Evolutionary conservation across 2,329 filamentous ascomycete genomes (phyloP), one percentile per base, ranked within the genome.

Genomic region (Tolypocladium album): DNA sequence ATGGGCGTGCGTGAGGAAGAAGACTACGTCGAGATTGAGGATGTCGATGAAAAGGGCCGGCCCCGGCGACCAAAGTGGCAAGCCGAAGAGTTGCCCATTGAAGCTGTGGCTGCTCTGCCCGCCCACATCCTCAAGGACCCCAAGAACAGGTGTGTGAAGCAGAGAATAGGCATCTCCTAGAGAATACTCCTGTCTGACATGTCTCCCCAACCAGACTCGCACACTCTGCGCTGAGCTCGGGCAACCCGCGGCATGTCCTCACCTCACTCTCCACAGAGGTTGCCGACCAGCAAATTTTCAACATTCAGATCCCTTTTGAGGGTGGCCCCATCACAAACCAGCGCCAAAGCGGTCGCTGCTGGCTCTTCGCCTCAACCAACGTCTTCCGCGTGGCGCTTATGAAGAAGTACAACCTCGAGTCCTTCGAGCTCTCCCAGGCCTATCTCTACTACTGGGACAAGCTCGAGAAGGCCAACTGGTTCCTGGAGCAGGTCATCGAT

Each of bases 391-490:
- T 96, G n/a, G 88, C 90, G 1, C 79, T 96, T 55, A 93, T 94
- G 88, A 88, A 89, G 74, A 87, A 87, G 67, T 89, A 95, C 73
- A 84, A 86, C 64, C 82, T 96, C 24, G 82, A 86, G 55, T 79
- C 82, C 58, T 95, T 96, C 68, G 89, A 96, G 78, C 79, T 96
- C n/a, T 92, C 88, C 38, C 92, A 96, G 74, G 81, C 87, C 1
- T 95, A 95, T 68, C 81, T 96, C 4, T 96, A 93, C 76, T 96
- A 91, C 80, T 95, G 89, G 88, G 92, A 96, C 73, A 96, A 96
- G 76, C 83, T 96, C 24, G 92, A 96, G 74, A 96, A 96, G 74
- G 82, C 88, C 11, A 96, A 96, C 73, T 96, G 84, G 78, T 96
- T 95, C 76, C 81, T 96, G 22, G 90, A 95, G 74, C 88, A 89